Percentiles rank a stretch among this genome's conserved stretches.
phyloP scores from a whole-genome alignment of 2,329 filamentous ascomycete species.

The Xylariaceae sp. region DNA sequence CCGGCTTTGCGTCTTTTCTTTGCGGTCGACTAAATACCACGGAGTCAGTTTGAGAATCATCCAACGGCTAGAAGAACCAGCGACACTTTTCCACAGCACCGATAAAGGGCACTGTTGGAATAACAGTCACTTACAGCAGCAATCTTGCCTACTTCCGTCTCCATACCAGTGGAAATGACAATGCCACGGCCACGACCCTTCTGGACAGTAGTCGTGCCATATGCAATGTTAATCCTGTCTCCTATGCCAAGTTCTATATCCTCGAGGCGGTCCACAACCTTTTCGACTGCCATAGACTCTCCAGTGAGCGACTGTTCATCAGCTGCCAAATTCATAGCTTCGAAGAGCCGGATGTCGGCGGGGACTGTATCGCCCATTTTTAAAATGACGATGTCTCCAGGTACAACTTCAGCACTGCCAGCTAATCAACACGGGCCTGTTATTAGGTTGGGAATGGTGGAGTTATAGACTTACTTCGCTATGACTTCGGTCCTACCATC shows the following conservation, averaged over 20 bases:
- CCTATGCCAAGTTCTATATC: conserved; percentile 68
- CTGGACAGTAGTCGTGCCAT: conserved; percentile 74
- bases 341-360: conserved; percentile 73
- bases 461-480: conserved; percentile 56
- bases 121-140: conserved; percentile 51
- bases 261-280: conserved; percentile 63
- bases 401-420: conserved; percentile 66
- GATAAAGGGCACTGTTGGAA: background rate
- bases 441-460: conserved; percentile 16
- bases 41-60: background rate
- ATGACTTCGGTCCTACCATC: conserved; percentile 64
- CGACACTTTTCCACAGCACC: background rate
- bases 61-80: background rate
- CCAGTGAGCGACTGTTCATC: conserved; percentile 81
- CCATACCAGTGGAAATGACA: conserved; percentile 75
- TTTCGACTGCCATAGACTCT: conserved; percentile 75
- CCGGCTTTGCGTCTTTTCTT: conserved; percentile 63
- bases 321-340: conserved; percentile 79
- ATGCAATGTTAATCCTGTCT: conserved; percentile 77
- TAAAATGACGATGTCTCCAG: conserved; percentile 72
- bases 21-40: conserved; percentile 47
- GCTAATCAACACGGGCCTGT: conserved; percentile 25
- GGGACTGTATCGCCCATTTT: conserved; percentile 78
- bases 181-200: conserved; percentile 77
- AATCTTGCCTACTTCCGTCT: conserved; percentile 74